Evolutionary conservation across 2,329 filamentous ascomycete genomes (phyloP).

Genomic region (Aspergillus jensenii): DNA sequence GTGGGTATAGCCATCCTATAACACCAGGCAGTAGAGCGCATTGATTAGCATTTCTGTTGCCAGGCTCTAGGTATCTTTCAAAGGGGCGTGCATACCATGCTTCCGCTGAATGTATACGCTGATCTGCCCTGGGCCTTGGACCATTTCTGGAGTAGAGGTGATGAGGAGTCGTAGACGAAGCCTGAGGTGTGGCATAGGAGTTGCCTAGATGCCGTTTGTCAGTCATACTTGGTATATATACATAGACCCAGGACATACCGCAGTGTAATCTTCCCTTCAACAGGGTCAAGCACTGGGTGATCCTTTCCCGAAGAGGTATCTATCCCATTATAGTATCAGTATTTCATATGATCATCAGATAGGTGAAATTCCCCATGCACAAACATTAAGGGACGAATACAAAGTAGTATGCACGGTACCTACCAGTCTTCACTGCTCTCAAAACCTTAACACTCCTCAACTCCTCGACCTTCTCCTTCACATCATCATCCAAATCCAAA

Average conservation of each 20-base stretch:
- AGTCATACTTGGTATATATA: background rate
- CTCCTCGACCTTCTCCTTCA: background rate
- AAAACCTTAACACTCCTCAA: background rate
- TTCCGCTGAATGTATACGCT: background rate
- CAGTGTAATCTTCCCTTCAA: background rate
- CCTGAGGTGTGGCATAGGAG: background rate
- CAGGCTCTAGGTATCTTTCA: background rate
- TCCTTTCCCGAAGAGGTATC: background rate
- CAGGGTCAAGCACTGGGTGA: background rate
- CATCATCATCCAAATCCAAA: background rate
- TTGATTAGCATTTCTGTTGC: background rate
- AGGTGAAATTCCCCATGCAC: no score
- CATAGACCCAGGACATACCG: background rate
- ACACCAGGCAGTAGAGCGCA: background rate
- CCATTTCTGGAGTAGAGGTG: background rate
- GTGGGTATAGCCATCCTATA: background rate
- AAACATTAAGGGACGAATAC: no score
- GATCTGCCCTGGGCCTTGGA: background rate
- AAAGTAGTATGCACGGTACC: no score
- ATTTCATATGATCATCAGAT: no score
- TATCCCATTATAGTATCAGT: no score
- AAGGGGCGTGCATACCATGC: background rate
- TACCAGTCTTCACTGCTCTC: no score
- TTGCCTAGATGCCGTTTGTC: background rate
- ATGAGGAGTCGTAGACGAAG: background rate